These are phyloP conservation scores for Thalassia testudinum DNA, from an alignment of 116 monocot species.

Conservation along the genomic window DNA sequence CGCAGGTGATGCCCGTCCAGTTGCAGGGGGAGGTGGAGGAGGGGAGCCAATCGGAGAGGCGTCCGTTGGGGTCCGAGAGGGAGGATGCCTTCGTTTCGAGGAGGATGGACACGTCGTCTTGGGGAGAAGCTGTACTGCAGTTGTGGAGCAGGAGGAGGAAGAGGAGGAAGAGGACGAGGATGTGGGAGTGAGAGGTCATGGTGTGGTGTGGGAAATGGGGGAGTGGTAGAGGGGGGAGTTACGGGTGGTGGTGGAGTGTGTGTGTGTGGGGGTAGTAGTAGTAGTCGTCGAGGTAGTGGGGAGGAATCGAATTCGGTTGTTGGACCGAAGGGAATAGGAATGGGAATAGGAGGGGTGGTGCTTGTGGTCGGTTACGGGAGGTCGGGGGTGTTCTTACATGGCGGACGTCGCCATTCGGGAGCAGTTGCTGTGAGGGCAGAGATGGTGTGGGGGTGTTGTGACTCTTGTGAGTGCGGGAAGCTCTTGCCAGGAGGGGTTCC, in stretches of 20 bases:
- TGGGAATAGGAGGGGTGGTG: background rate
- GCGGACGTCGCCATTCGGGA: too few relatives aligned
- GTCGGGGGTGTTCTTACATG: too few relatives aligned
- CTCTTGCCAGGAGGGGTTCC: too few relatives aligned
- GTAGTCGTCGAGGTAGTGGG: background rate
- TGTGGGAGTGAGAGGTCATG: background rate
- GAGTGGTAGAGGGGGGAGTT: background rate
- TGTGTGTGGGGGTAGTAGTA: background rate
- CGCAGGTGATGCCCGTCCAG: slow-evolving; percentile 52
- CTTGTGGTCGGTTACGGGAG: background rate
- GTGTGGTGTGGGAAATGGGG: background rate
- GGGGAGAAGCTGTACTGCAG: background rate
- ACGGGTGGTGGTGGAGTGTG: background rate
- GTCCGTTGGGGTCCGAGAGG: slow-evolving; percentile 4
- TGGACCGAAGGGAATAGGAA: background rate
- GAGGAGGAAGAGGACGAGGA: background rate
- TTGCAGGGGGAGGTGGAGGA: slow-evolving; percentile 22
- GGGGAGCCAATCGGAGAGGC: slow-evolving; percentile 13
- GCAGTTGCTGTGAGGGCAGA: too few relatives aligned
- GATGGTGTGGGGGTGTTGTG: too few relatives aligned
- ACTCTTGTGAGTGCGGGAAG: too few relatives aligned
- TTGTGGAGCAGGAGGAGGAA: background rate
- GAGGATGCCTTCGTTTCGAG: slow-evolving; percentile 7
- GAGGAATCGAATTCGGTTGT: background rate
- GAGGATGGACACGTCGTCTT: slow-evolving; percentile 3